Base-by-base conservation (phyloP, 805 yeast species). In the Yamadazyma akitaensis region DNA sequence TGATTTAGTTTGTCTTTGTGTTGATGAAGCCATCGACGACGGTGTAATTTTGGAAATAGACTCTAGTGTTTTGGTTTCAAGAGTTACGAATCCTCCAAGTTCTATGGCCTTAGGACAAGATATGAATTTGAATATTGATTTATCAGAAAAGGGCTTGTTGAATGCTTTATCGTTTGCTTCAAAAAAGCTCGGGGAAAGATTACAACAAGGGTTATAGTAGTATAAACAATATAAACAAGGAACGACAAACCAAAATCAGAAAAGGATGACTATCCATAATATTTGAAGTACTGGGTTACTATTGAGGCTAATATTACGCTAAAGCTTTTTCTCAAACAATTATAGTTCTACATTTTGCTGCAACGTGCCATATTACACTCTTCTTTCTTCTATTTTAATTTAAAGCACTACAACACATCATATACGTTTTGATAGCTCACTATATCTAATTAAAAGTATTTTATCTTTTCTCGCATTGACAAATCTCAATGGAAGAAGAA, bases 41-140 rank as follows among this genome's bases (percentile, higher is more conserved):
- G 99, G 98, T 35, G 81, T 94, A 53, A 82, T 94, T 47, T 76
- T 94, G 55, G 97, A 94, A 65, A 85, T 90, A 24, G 97, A 94
- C 59, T 82, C 96, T 5, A 80, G 85, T 31, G 82, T 88, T 36
- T 87, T 94, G 56, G 91, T 92, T 2, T 80, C 95, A 13, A 80
- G 99, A 68, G 96, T 91, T 21, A 87, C 98, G n/a, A 80, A 81
- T 49, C 83, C 94, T 28, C 96, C 97, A 39, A 67, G 57, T 28
- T 53, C 53, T 18, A 55, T 53, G 43, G 58, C 55, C 37, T 51
- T 81, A 30, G 81, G 76, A 53, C 56, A 52, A 46, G 96, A 89
- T 56, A 57, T 64, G 58, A 75, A 77, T 51, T 70, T 81, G 57
- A 76, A 77, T 58, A 76, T 86, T 47, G 91, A 85, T 58, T 63